A percentile compares a stretch with the other conserved stretches of the same genome.
These are phyloP conservation scores for Artemisia argyi DNA, from an alignment of 129 eudicot species.

Conservation along the genomic window DNA sequence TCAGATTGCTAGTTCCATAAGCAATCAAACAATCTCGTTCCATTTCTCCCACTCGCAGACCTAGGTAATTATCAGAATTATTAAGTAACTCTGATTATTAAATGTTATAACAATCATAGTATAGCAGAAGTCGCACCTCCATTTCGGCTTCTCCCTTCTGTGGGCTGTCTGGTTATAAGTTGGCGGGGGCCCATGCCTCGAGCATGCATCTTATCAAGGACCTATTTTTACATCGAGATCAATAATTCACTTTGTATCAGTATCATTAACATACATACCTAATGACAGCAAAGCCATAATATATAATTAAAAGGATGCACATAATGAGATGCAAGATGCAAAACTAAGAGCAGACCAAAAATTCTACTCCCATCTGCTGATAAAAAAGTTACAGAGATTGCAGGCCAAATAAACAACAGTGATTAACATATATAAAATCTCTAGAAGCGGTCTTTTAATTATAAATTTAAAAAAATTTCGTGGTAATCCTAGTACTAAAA, in stretches of 20 bases:
- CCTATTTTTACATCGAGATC: conserved; percentile 41
- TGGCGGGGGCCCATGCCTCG: conserved; percentile 90
- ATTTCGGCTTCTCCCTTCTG: conserved; percentile 76
- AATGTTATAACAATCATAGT: neutral
- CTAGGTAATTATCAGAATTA: conserved; percentile 43
- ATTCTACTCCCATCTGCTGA: neutral
- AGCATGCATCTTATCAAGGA: conserved; percentile 97
- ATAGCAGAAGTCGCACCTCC: conserved; percentile 58
- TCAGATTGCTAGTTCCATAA: conserved; percentile 49
- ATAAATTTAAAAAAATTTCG: neutral
- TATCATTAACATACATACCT: neutral
- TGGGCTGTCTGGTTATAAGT: conserved; percentile 86
- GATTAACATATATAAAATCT: neutral
- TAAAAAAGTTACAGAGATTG: neutral
- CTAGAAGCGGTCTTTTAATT: neutral
- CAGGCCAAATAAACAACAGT: neutral
- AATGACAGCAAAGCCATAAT: neutral
- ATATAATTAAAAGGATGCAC: neutral
- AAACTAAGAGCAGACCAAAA: too few relatives aligned
- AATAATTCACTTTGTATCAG: neutral
- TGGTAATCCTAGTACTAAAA: neutral
- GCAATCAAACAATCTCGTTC: conserved; percentile 96
- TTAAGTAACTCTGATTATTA: conserved; percentile 14
- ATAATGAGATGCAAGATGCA: neutral
- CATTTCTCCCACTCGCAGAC: conserved; percentile 75